Conservation (phyloP, 2,329 filamentous ascomycete genomes). For the Trichoderma atroviride region DNA sequence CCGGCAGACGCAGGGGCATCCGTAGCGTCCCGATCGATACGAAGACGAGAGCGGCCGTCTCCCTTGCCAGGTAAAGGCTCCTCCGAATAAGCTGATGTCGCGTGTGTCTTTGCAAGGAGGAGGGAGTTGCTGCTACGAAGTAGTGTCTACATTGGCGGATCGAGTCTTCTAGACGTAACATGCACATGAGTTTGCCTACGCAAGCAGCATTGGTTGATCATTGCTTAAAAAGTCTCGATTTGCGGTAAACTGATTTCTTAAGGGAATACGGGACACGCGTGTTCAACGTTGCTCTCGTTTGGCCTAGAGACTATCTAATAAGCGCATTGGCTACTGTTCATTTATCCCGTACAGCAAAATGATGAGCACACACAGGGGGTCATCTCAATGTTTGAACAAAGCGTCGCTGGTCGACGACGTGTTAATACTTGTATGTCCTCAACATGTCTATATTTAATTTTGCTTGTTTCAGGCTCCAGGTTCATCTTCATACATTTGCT, state of each 20-base stretch:
- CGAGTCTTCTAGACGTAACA: background rate
- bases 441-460: constrained; percentile 23
- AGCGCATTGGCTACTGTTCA: background rate
- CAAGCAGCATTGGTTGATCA: background rate
- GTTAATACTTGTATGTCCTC: constrained; percentile 17
- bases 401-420: background rate
- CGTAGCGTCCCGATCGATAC: background rate
- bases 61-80: background rate
- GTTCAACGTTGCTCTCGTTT: background rate
- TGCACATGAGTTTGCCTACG: constrained; percentile 1
- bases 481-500: constrained; percentile 18
- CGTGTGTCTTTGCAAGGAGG: background rate
- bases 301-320: background rate
- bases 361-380: background rate
- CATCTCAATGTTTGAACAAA: background rate
- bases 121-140: background rate
- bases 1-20: constrained; percentile 16
- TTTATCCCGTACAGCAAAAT: background rate
- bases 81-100: constrained; percentile 15
- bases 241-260: background rate
- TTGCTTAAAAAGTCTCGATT: background rate
- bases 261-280: background rate
- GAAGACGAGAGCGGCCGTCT: background rate
- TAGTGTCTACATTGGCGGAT: background rate
- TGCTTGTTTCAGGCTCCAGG: constrained; percentile 18